These are phyloP conservation scores for Peterozyma toletana DNA, from an alignment of 805 yeast species.

Conservation along the genomic window DNA sequence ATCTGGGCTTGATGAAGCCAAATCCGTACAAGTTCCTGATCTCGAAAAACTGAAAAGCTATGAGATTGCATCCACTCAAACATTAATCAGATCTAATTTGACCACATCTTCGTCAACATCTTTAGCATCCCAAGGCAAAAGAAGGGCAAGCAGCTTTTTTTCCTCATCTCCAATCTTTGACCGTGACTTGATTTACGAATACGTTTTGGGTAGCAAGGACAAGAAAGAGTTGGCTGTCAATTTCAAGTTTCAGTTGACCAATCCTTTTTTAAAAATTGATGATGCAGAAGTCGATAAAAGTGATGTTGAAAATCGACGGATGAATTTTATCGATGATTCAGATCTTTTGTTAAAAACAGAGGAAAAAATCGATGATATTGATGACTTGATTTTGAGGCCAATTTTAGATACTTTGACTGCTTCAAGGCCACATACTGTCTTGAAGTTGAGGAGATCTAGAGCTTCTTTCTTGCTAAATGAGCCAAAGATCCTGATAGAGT, in stretches of 20 bases:
- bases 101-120: slow-evolving; percentile 4
- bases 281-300: neutral
- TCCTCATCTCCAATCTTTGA: neutral
- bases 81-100: slow-evolving; percentile 1
- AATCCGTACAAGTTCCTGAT: neutral
- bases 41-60: neutral
- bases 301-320: neutral
- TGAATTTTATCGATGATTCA: neutral
- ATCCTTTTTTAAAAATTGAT: slow-evolving; percentile 3
- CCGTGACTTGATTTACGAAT: slow-evolving; percentile 4
- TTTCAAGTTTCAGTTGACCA: slow-evolving; percentile 3
- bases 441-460: neutral
- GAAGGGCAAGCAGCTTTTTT: slow-evolving; percentile 6
- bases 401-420: neutral
- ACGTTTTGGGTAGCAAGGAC: slow-evolving; percentile 1
- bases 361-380: slow-evolving; percentile 7
- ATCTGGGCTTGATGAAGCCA: neutral
- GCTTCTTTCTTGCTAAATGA: neutral
- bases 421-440: neutral
- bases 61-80: neutral
- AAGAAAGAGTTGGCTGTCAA: slow-evolving; percentile 2
- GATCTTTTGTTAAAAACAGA: slow-evolving; percentile 5
- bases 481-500: neutral
- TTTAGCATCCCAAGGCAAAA: neutral
- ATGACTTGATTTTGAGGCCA: neutral